Evolutionary conservation across 768 basidiomycete genomes (phyloP).

Genomic region (Mycena polygramma): DNA sequence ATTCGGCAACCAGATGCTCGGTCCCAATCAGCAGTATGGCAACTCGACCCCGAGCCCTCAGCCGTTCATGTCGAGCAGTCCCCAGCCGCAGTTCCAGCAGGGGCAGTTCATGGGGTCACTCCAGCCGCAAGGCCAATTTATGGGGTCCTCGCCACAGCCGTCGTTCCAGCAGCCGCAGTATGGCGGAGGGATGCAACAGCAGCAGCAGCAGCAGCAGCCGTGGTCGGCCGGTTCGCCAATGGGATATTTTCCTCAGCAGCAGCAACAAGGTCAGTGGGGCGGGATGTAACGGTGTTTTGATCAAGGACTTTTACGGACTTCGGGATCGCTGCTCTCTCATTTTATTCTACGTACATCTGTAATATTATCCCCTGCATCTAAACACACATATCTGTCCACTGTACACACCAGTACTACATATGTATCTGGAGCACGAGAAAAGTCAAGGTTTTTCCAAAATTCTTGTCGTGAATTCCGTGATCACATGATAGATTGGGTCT

Average conservation of each 20-base stretch:
- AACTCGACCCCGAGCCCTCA: slow-evolving; percentile 43
- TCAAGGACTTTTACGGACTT: slow-evolving; percentile 6
- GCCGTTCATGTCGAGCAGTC: slow-evolving; percentile 44
- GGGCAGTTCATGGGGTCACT: slow-evolving; percentile 33
- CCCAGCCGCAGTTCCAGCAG: slow-evolving; percentile 45
- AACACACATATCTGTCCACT: background rate
- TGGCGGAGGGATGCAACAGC: slow-evolving; percentile 32
- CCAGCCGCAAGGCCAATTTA: slow-evolving; percentile 41
- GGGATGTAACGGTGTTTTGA: slow-evolving; percentile 45
- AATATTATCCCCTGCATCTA: slow-evolving; percentile 9
- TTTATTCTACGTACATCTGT: slow-evolving; percentile 11
- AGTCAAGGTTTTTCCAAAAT: too few relatives aligned
- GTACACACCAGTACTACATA: background rate
- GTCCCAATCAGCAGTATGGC: slow-evolving; percentile 36
- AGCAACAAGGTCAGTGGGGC: slow-evolving; percentile 53
- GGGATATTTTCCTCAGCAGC: slow-evolving; percentile 35
- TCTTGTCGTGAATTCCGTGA: too few relatives aligned
- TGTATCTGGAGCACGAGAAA: too few relatives aligned
- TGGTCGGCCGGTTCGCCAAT: slow-evolving; percentile 30
- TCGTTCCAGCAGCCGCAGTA: slow-evolving; percentile 21
- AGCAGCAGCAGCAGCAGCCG: slow-evolving; percentile 27
- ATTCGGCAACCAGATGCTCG: slow-evolving; percentile 31
- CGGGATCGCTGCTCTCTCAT: slow-evolving; percentile 2
- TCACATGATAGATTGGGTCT: slow-evolving; percentile 10
- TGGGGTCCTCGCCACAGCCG: slow-evolving; percentile 32